Evolutionary conservation across 2,329 filamentous ascomycete genomes (phyloP).

Genomic region (Fusarium avenaceum): DNA sequence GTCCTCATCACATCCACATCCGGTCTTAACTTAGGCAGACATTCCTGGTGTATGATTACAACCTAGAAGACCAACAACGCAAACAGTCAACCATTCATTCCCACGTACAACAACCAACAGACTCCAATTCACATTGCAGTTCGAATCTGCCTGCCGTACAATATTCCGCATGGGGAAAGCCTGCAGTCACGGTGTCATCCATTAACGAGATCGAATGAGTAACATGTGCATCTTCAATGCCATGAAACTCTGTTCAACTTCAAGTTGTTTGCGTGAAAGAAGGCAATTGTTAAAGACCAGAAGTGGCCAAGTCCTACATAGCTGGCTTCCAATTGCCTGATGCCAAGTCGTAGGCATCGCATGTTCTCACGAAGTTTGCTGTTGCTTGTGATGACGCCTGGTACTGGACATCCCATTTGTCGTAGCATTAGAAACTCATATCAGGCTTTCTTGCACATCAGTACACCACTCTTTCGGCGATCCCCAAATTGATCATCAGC

Average conservation of each 20-base stretch:
- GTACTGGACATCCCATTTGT: not conserved
- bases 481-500: not conserved
- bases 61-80: too few relatives aligned
- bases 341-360: slow-evolving; percentile 6
- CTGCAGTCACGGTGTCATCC: not conserved
- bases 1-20: too few relatives aligned
- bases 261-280: not conserved
- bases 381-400: not conserved
- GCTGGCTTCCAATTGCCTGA: not conserved
- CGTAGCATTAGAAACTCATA: not conserved
- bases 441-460: slow-evolving; percentile 1
- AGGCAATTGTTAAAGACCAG: not conserved
- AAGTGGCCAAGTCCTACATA: too few relatives aligned
- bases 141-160: not conserved
- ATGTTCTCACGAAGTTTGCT: not conserved
- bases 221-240: not conserved
- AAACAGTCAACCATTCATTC: too few relatives aligned
- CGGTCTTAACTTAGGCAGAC: too few relatives aligned
- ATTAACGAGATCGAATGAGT: not conserved
- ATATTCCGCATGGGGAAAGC: not conserved
- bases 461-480: not conserved
- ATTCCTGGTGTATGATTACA: too few relatives aligned
- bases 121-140: too few relatives aligned
- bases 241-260: not conserved
- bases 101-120: too few relatives aligned